Evolutionary conservation across 805 yeast genomes (phyloP), one percentile per base, ranked within the genome.

Genomic region (Candida verbasci): DNA sequence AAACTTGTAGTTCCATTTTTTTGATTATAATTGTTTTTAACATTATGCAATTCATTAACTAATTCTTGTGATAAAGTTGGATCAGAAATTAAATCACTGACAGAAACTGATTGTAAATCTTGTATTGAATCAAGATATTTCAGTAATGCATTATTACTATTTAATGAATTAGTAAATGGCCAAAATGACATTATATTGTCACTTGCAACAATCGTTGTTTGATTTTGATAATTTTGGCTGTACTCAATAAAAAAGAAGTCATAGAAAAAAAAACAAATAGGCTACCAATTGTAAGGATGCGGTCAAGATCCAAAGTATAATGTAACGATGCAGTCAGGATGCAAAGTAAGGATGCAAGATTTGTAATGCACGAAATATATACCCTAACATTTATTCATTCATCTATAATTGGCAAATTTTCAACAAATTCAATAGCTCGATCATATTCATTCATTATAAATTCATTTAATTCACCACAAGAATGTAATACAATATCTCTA

Each of bases 401-500:
- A 16, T 23, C 22, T 10, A 23, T 17, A 2, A 72, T 71, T 31
- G n/a, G n/a, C n/a, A 75, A 31, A 1, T 39, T 44, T 40, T 59
- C 63, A 11, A 78, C 22, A 47, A 9, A 52, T 45, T 14, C 56
- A 49, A 82, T 47, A 3, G 87, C 86, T 21, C 64, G 53, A 18
- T 66, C 62, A 28, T 75, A 70, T 39, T 80, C 80, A 1, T 46
- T 50, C 29, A 64, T 68, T 46, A 80, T 74, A 11, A 64, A 62
- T 12, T 58, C 49, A 15, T 79, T 55, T 65, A 83, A 68, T 22
- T 54, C 58, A 4, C 67, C 62, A 24, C 78, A 65, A 20, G 72
- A 70, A 20, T 64, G 63, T 23, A 64, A 53, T 5, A 82, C 62
- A 31, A 76, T 62, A 18, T 55, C 55, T 28, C 70, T 70, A 16